These are phyloP conservation scores for Bertia moriformis DNA, from an alignment of 2,329 filamentous ascomycete species.

Conservation along the genomic window DNA sequence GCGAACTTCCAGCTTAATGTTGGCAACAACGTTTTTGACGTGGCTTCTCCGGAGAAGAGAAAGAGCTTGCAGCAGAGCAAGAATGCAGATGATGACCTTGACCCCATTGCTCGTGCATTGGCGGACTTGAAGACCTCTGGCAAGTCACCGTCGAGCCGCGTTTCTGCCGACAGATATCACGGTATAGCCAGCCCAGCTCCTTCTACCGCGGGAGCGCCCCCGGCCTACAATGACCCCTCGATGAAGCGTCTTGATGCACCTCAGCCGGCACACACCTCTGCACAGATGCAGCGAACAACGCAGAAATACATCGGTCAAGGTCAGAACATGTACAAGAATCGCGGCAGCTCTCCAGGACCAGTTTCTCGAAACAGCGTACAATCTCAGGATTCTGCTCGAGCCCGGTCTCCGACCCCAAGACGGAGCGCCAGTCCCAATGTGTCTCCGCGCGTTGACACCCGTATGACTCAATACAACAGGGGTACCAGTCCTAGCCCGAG, in stretches of 20 bases:
- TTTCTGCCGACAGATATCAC: constrained; percentile 90
- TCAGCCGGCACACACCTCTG: neutral
- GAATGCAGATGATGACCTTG: constrained; percentile 43
- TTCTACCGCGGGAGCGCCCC: constrained; percentile 12
- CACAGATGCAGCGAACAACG: neutral
- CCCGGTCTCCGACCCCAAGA: neutral
- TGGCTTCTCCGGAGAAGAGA: constrained; percentile 62
- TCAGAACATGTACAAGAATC: neutral
- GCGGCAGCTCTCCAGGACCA: neutral
- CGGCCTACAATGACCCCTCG: neutral
- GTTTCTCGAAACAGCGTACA: neutral
- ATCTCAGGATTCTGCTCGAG: neutral
- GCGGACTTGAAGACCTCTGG: constrained; percentile 71
- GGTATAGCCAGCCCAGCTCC: constrained; percentile 76
- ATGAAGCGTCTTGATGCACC: neutral
- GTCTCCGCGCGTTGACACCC: neutral
- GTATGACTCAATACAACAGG: neutral
- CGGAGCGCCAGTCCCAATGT: neutral
- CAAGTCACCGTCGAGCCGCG: constrained; percentile 68
- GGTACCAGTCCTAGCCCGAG: neutral
- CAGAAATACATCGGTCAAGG: neutral
- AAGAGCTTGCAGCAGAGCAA: constrained; percentile 20
- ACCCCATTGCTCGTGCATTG: constrained; percentile 83
- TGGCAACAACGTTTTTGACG: constrained; percentile 89
- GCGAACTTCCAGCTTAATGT: constrained; percentile 88